Evolutionary conservation across 2,329 filamentous ascomycete genomes (phyloP), one percentile per base, ranked within the genome.

Genomic region (Fusarium tuaranense): DNA sequence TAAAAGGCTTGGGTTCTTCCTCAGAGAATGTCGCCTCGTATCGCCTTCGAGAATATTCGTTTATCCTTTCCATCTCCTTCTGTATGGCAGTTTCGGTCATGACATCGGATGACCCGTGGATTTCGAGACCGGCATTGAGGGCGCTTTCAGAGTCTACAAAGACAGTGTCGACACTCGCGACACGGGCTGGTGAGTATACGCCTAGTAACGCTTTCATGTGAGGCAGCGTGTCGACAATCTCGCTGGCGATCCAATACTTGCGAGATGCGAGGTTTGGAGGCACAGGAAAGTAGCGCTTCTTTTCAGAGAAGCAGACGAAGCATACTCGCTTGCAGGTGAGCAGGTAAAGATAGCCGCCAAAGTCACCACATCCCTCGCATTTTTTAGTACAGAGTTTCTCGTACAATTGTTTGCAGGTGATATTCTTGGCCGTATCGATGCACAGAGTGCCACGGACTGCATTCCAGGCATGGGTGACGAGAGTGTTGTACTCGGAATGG

Each of bases 301-400:
- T 44, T 27, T 67, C 41, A n/a, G 64, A 62, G n/a, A 68, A 34
- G 32, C 66, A 68, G 30, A 59, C 7, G 3, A 68, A 65, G 34
- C 66, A 68, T 6, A 65, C 66, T 25, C 66, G 51, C 46, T 55
- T 64, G 46, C 53, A 65, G 18, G 60, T 65, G 22, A 72, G 53
- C 5, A 72, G 60, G 41, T 70, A 70, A 7, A 72, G 59, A 30
- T 70, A 69, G 46, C 59, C 60, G 16, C 34, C 66, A n/a, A 65
- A 68, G 60, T 68, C 51, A 36, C 61, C 62, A 30, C 66, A 68
- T 9, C n/a, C 46, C n/a, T 65, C 61, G 51, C 66, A 68, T 8
- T 60, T 32, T 30, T 20, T 13, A 25, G 44, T 63, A n/a, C 64
- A 53, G 9, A 67, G 25, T 12, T 48, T 67, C n/a, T 67, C 22